A percentile compares a stretch with the other conserved stretches of the same genome.
These are phyloP conservation scores for Rosa multiflora DNA, from an alignment of 306 rosid species.

Conservation along the genomic window DNA sequence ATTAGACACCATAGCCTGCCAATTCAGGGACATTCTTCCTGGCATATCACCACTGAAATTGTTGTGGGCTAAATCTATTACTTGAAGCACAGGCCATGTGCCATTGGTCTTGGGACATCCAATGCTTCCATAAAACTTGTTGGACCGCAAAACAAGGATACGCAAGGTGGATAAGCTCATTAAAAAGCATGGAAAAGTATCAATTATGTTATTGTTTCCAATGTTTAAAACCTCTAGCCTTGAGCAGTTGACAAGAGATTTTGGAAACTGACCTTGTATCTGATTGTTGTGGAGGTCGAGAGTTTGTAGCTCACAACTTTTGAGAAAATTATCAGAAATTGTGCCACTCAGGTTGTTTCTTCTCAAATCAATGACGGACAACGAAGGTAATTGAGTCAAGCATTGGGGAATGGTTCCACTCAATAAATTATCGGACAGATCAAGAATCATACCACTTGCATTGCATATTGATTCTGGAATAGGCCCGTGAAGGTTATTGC, in stretches of 20 bases:
- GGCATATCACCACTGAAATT: too few relatives aligned
- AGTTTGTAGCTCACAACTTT: background rate
- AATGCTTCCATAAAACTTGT: too few relatives aligned
- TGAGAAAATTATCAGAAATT: conserved; percentile 22
- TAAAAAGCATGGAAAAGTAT: too few relatives aligned
- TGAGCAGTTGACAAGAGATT: conserved; percentile 23
- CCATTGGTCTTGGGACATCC: too few relatives aligned
- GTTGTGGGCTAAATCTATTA: too few relatives aligned
- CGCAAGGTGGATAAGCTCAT: too few relatives aligned
- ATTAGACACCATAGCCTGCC: too few relatives aligned
- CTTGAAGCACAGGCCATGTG: too few relatives aligned
- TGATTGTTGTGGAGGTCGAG: background rate
- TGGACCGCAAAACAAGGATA: too few relatives aligned
- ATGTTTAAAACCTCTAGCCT: conserved; percentile 2
- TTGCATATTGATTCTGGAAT: background rate
- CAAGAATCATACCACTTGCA: background rate
- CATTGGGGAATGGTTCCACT: conserved; percentile 15
- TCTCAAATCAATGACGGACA: conserved; percentile 16
- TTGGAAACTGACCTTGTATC: conserved; percentile 7
- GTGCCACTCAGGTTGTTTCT: conserved; percentile 20
- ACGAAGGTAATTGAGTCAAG: background rate
- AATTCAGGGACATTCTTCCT: too few relatives aligned
- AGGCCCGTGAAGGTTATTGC: conserved; percentile 15
- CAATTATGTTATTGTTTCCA: background rate
- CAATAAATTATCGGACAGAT: conserved; percentile 22